Percentiles rank a stretch among this genome's conserved stretches.
phyloP scores from a whole-genome alignment of 2,329 filamentous ascomycete species.

The Pseudopithomyces maydicus region DNA sequence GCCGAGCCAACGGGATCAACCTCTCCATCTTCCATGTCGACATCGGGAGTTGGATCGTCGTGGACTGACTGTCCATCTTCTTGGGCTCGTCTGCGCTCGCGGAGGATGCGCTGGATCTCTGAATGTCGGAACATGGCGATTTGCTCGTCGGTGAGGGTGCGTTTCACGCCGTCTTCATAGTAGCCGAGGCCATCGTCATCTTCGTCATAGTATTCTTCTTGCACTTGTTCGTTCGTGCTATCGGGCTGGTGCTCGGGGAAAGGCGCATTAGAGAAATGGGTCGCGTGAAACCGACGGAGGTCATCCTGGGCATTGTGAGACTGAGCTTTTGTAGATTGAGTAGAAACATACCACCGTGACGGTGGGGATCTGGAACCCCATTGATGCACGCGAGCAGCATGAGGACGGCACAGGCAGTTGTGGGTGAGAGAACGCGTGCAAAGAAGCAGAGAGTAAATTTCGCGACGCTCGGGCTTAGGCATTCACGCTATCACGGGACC shows the following conservation, averaged over 20 bases:
- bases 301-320: conserved; percentile 45
- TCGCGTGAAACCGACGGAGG: conserved; percentile 49
- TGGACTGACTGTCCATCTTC: conserved; percentile 24
- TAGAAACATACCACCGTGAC: conserved; percentile 36
- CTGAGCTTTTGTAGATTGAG: neutral
- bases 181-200: conserved; percentile 76
- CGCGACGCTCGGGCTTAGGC: conserved; percentile 12
- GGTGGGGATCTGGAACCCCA: conserved; percentile 34
- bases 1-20: neutral
- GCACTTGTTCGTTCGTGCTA: conserved; percentile 35
- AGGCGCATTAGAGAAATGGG: conserved; percentile 49
- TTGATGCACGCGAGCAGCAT: conserved; percentile 17
- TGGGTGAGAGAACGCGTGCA: conserved; percentile 20
- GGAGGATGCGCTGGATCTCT: conserved; percentile 74
- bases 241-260: conserved; percentile 40
- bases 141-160: conserved; percentile 89
- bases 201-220: conserved; percentile 41
- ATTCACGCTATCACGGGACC: conserved; percentile 37
- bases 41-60: neutral
- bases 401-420: conserved; percentile 16
- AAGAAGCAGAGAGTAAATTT: conserved; percentile 9
- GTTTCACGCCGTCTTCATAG: conserved; percentile 84
- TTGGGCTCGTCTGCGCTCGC: conserved; percentile 29
- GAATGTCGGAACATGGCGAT: conserved; percentile 89
- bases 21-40: neutral